These are phyloP conservation scores for Graphilbum sp. DNA, from an alignment of 2,329 filamentous ascomycete species.

Conservation along the genomic window DNA sequence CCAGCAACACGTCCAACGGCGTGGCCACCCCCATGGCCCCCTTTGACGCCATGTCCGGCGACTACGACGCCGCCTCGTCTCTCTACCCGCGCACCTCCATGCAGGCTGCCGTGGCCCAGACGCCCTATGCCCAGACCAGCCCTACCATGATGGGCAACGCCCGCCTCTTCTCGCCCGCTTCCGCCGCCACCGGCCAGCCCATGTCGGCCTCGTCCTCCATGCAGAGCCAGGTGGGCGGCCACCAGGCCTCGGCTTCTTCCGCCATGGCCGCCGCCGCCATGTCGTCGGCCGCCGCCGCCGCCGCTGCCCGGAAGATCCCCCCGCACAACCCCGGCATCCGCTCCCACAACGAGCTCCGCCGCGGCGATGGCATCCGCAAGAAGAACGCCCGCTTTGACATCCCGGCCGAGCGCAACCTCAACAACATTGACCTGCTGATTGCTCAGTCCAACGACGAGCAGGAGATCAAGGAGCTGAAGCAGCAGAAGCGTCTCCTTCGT, in stretches of 20 bases:
- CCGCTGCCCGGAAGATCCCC: constrained; percentile 41
- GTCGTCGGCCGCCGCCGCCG: too few species aligned
- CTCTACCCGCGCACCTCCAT: constrained; percentile 34
- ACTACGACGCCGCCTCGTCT: constrained; percentile 32
- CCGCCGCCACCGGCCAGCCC: background rate
- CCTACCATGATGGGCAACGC: constrained; percentile 25
- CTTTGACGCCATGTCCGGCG: constrained; percentile 45
- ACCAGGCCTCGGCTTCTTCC: constrained; percentile 23
- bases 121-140: constrained; percentile 38
- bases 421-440: constrained; percentile 90
- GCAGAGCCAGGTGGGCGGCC: constrained; percentile 3
- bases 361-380: constrained; percentile 86
- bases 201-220: constrained; percentile 6
- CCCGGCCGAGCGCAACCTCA: constrained; percentile 78
- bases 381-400: constrained; percentile 99
- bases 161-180: constrained; percentile 30
- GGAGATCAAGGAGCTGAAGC: constrained; percentile 95
- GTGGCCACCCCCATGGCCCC: constrained; percentile 59
- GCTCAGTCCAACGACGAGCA: constrained; percentile 75
- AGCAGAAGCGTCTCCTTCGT: constrained; percentile 85
- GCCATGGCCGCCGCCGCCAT: constrained; percentile 28
- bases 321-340: constrained; percentile 53
- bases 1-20: constrained; percentile 34
- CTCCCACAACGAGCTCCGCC: constrained; percentile 59
- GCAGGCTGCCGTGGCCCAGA: constrained; percentile 23